Percentiles rank a stretch among this genome's conserved stretches.
These are phyloP conservation scores for Kodamaea plutei DNA, from an alignment of 1,139 yeast genomes.

Conservation along the genomic window DNA sequence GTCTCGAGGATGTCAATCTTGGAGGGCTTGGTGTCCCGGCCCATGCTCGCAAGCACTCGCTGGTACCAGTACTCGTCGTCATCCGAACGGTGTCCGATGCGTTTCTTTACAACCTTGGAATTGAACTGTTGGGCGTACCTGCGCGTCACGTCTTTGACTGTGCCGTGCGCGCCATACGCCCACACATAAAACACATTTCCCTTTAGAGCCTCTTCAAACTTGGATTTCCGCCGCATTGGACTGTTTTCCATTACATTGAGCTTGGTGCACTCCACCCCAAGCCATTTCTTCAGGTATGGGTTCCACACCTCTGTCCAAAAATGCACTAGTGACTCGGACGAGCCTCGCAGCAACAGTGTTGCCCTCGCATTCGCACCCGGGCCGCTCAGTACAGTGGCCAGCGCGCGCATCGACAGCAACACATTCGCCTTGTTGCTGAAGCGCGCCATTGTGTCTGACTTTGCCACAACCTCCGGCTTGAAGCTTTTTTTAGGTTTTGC, in stretches of 20 bases:
- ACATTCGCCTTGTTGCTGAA: background rate
- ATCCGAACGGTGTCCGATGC: slow-evolving; percentile 56
- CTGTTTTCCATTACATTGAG: slow-evolving; percentile 59
- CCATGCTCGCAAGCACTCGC: slow-evolving; percentile 12
- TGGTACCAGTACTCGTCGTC: slow-evolving; percentile 66
- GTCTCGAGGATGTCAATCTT: slow-evolving; percentile 66
- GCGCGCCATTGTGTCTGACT: too few species aligned
- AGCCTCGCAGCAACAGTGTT: background rate
- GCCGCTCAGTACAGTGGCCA: background rate
- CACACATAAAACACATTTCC: slow-evolving; percentile 69
- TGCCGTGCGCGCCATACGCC: slow-evolving; percentile 65
- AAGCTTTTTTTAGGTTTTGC: slow-evolving; percentile 15
- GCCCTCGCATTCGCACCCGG: background rate
- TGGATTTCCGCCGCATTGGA: slow-evolving; percentile 55
- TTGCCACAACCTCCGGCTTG: too few species aligned
- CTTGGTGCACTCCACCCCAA: slow-evolving; percentile 79
- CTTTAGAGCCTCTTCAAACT: slow-evolving; percentile 71
- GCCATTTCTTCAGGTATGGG: slow-evolving; percentile 64
- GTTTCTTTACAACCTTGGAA: slow-evolving; percentile 68
- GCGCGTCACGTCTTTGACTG: slow-evolving; percentile 78
- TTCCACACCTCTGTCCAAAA: slow-evolving; percentile 98
- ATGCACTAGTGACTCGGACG: slow-evolving; percentile 47
- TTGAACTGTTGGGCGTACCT: slow-evolving; percentile 70
- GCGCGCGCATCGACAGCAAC: background rate
- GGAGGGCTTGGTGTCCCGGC: slow-evolving; percentile 8